Evolutionary conservation across 345 rosid species (phyloP), one percentile per base, ranked within the genome.

Genomic region (Moricandia arvensis): DNA sequence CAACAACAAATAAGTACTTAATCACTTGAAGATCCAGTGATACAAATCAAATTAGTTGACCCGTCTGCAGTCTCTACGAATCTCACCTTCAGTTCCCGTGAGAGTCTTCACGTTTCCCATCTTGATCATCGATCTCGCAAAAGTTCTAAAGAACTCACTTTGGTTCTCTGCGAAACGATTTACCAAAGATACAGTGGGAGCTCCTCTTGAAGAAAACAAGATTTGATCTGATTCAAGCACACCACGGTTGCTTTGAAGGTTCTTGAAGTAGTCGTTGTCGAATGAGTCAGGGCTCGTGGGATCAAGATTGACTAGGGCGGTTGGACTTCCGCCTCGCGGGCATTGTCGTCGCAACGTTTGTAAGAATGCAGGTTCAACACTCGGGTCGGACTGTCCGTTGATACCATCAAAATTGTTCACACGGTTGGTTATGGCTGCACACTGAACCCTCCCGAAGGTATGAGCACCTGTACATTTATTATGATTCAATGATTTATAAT

Each of bases 151-250:
- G 80, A 89, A 91, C 30, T 80, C 12, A 17, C 17, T 24, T 59
- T 47, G 49, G 54, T 74, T 80, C 21, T 65, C 38, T 72, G 83
- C 83, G 37, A 84, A 91, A 62, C 84, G 59, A 11, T 63, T 49
- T 9, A 89, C 91, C 69, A 78, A 84, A 30, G 84, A 15, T 11
- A 83, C 82, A 3, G 88, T 85, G 8, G 91, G 76, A 1, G 89
- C 87, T 7, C 87, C 85, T 8, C 18, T 79, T 0, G 85, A 81
- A 16, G 41, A 82, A 10, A 82, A 87, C 58, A 90, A 86, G 73
- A 83, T 73, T 59, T 90, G 96, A 64, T 90, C 93, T 4, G 93
- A 90, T 59, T 85, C 89, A 38, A 86, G 74, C 0, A 89, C 87
- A 2, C 97, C 94, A 33, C 78, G 77, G 31, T 84, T 69, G 74